phyloP scores from a whole-genome alignment of 192 early-diverging fungal species.

The Haplosporangium gracile region DNA sequence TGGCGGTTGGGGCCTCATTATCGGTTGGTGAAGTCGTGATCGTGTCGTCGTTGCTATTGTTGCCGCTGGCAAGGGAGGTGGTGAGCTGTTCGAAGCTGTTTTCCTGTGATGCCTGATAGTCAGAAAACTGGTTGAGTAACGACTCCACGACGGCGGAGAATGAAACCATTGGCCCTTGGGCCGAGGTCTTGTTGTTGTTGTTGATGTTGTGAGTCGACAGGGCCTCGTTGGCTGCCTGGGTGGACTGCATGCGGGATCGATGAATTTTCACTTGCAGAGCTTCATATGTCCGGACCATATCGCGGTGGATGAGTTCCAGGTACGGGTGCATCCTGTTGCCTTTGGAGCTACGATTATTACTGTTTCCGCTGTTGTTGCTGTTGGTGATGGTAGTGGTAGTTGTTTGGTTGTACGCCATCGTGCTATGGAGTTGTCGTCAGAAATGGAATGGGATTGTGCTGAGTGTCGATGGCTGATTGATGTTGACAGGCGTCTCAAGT shows the following conservation, averaged over 20 bases:
- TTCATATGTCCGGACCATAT: not conserved
- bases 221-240: not conserved
- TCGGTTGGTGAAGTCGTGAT: too few species aligned
- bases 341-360: not conserved
- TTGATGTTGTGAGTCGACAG: too few species aligned
- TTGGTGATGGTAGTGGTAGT: not conserved
- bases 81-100: not conserved
- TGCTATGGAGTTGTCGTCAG: not conserved
- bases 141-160: not conserved
- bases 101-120: not conserved
- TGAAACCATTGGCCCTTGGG: not conserved
- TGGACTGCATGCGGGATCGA: not conserved
- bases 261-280: not conserved
- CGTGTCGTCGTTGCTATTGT: too few species aligned
- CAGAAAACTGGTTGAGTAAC: not conserved
- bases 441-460: not conserved
- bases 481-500: not conserved
- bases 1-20: not conserved
- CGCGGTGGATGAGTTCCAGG: not conserved
- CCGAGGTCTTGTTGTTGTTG: not conserved
- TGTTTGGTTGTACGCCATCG: not conserved
- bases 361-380: not conserved
- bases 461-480: not conserved
- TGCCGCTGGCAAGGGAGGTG: not conserved
- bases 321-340: not conserved